phyloP scores from a whole-genome alignment of 2,329 filamentous ascomycete genomes.

The Colletotrichum tropicale region DNA sequence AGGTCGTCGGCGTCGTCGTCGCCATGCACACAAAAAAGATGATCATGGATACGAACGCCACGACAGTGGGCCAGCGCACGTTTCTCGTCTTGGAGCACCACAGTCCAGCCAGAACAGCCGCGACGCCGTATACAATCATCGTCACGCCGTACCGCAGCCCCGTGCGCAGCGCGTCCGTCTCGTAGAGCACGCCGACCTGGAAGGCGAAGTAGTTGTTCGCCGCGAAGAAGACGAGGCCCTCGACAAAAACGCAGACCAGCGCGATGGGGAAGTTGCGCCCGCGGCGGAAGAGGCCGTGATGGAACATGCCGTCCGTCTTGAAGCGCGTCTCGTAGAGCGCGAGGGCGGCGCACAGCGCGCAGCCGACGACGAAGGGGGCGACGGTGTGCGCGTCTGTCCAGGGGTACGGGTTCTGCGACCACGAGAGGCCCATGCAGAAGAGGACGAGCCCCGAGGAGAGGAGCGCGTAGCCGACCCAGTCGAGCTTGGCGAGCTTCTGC shows the following conservation, averaged over 20 bases:
- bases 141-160: conserved; percentile 37
- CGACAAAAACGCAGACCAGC: conserved; percentile 37
- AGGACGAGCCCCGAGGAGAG: conserved; percentile 38
- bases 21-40: conserved; percentile 40
- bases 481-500: conserved; percentile 39
- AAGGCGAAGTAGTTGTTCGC: conserved; percentile 47
- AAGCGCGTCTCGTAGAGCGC: conserved; percentile 36
- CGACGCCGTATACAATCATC: conserved; percentile 32
- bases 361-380: conserved; percentile 36
- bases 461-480: conserved; percentile 43
- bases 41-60: conserved; percentile 30
- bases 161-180: conserved; percentile 35
- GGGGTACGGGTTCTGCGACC: conserved; percentile 40
- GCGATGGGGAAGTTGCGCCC: conserved; percentile 41
- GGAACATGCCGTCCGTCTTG: conserved; percentile 44
- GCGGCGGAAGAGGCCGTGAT: conserved; percentile 39
- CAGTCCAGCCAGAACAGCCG: conserved; percentile 31
- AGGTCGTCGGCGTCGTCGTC: conserved; percentile 27
- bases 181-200: conserved; percentile 38
- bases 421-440: conserved; percentile 41
- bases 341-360: conserved; percentile 28
- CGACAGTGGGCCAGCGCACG: conserved; percentile 28
- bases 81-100: conserved; percentile 32
- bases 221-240: conserved; percentile 44
- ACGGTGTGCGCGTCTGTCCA: conserved; percentile 39